Evolutionary conservation across 73 alveolate species (phyloP).

Genomic region (Tetrahymena elliotti): DNA sequence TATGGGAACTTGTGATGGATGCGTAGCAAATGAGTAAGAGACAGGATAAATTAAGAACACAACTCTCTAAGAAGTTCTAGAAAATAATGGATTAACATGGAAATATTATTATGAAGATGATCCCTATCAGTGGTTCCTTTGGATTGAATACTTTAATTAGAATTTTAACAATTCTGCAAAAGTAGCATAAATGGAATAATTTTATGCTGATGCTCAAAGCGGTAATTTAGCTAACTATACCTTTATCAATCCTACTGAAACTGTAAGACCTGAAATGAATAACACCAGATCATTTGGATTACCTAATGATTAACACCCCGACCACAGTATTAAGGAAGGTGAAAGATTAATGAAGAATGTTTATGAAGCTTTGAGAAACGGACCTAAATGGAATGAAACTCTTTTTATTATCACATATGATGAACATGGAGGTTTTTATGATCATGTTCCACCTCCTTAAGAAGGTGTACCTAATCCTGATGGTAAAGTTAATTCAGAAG

Average conservation of each 20-base stretch:
- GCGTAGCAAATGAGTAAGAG: background rate
- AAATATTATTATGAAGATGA: background rate
- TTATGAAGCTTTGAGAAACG: background rate
- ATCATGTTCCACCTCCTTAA: background rate
- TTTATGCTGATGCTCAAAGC: background rate
- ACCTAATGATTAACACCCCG: conserved; percentile 2
- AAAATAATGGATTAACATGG: background rate
- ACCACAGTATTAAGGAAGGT: background rate
- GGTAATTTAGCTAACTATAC: background rate
- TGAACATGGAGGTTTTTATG: background rate
- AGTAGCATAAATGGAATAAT: background rate
- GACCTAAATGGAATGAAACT: conserved; percentile 5
- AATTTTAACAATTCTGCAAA: background rate
- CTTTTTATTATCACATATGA: background rate
- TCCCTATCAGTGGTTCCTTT: background rate
- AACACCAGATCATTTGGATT: background rate
- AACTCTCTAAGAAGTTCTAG: background rate
- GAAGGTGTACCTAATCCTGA: background rate
- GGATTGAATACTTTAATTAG: background rate
- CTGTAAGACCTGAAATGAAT: background rate
- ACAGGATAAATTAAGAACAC: background rate
- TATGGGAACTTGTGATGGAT: background rate
- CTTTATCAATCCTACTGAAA: background rate
- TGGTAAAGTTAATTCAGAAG: background rate
- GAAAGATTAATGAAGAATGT: conserved; percentile 1